A percentile compares a stretch with the other conserved stretches of the same genome.
Evolutionary conservation across 495 filamentous ascomycete genomes (phyloP).

Genomic region (Penicillium subrubescens): DNA sequence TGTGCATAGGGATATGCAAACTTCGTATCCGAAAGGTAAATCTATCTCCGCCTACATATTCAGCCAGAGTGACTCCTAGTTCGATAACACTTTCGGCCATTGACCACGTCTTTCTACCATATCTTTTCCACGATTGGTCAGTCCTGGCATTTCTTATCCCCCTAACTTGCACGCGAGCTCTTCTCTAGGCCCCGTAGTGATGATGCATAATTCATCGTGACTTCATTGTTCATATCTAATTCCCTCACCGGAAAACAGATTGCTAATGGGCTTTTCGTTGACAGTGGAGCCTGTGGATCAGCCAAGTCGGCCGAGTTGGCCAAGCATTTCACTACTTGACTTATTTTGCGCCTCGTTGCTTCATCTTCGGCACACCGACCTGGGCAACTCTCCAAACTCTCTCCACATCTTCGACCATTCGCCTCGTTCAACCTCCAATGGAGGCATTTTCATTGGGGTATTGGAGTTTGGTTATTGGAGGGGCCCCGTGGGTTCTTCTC

Average conservation of each 20-base stretch:
- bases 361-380: constrained; percentile 25
- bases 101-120: too few relatives aligned
- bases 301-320: neutral
- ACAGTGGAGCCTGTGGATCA: constrained; percentile 15
- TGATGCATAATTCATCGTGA: neutral
- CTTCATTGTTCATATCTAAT: constrained; percentile 7
- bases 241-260: constrained; percentile 8
- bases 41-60: too few relatives aligned
- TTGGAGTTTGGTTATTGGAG: neutral
- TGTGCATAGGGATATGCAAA: too few relatives aligned
- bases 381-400: neutral
- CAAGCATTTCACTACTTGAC: constrained; percentile 12
- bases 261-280: neutral
- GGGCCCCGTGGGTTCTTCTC: neutral
- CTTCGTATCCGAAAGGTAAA: too few relatives aligned
- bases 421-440: too few relatives aligned
- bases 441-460: neutral
- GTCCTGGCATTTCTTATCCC: too few relatives aligned
- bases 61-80: too few relatives aligned
- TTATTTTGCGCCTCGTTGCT: constrained; percentile 16
- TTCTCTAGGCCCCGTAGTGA: too few relatives aligned
- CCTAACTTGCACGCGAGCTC: too few relatives aligned
- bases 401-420: too few relatives aligned
- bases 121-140: too few relatives aligned
- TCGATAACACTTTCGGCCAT: too few relatives aligned